Percentiles rank a stretch among this genome's conserved stretches.
These are phyloP conservation scores for Wickerhamomyces mucosus DNA, from an alignment of 805 yeast species.

Conservation along the genomic window DNA sequence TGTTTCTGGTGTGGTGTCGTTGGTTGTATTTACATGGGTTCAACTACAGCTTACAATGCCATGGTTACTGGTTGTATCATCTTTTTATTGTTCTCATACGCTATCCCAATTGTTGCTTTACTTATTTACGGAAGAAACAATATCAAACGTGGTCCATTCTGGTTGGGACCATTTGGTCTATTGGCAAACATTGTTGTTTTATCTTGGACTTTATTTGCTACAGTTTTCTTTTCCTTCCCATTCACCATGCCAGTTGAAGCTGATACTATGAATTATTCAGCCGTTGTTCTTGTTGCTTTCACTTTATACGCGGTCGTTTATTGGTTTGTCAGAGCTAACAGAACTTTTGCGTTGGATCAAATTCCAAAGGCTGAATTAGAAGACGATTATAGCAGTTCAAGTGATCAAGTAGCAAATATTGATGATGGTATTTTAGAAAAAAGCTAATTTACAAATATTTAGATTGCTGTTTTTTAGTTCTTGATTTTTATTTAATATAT, in stretches of 20 bases:
- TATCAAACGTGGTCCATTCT: conserved; percentile 56
- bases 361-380: conserved; percentile 1
- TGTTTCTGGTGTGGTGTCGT: conserved; percentile 41
- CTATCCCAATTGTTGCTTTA: conserved; percentile 43
- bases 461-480: no score
- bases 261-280: conserved; percentile 59
- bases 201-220: conserved; percentile 48
- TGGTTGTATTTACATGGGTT: conserved; percentile 56
- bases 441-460: no score
- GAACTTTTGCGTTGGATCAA: conserved; percentile 23
- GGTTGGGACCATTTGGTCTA: conserved; percentile 49
- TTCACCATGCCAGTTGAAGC: conserved; percentile 49
- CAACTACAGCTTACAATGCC: conserved; percentile 59
- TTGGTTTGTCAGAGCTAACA: conserved; percentile 38
- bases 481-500: no score
- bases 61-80: conserved; percentile 53
- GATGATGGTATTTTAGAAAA: no score
- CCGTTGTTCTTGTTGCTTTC: conserved; percentile 44
- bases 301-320: conserved; percentile 34
- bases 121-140: conserved; percentile 39
- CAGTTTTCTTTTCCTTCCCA: conserved; percentile 59
- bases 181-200: conserved; percentile 41
- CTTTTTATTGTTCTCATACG: conserved; percentile 47
- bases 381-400: neutral
- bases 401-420: conserved; percentile 4